Evolutionary conservation across 2,329 filamentous ascomycete genomes (phyloP).

Genomic region (Colletotrichum destructivum): DNA sequence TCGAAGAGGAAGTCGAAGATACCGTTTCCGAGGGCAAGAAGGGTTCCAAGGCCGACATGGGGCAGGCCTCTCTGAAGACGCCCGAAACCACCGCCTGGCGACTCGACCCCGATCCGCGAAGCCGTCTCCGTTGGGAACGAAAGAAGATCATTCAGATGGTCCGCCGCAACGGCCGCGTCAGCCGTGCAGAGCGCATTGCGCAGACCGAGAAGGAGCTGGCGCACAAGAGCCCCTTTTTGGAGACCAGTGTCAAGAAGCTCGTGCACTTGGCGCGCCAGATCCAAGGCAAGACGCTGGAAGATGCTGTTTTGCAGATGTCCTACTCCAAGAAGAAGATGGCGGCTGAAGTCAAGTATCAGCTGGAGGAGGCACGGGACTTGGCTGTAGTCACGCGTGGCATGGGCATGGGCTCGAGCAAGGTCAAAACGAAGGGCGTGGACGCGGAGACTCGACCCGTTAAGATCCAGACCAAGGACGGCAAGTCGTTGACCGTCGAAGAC

Average conservation of each 20-base stretch:
- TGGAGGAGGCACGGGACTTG: slow-evolving; percentile 85
- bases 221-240: slow-evolving; percentile 79
- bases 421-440: slow-evolving; percentile 52
- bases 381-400: slow-evolving; percentile 88
- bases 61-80: slow-evolving; percentile 55
- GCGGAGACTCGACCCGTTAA: slow-evolving; percentile 57
- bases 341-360: slow-evolving; percentile 81
- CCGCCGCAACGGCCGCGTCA: slow-evolving; percentile 75
- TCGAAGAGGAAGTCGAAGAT: slow-evolving; percentile 70
- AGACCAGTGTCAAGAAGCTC: slow-evolving; percentile 94
- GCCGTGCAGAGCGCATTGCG: slow-evolving; percentile 76
- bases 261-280: slow-evolving; percentile 90
- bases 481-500: slow-evolving; percentile 79
- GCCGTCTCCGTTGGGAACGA: slow-evolving; percentile 82
- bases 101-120: slow-evolving; percentile 82
- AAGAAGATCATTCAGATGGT: slow-evolving; percentile 87
- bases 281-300: slow-evolving; percentile 91
- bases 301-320: slow-evolving; percentile 94
- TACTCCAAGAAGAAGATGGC: slow-evolving; percentile 96
- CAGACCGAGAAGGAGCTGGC: slow-evolving; percentile 71
- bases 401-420: slow-evolving; percentile 72
- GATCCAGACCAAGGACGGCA: slow-evolving; percentile 83
- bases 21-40: slow-evolving; percentile 53
- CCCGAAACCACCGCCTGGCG: slow-evolving; percentile 71
- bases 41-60: slow-evolving; percentile 45